A percentile compares a stretch with the other conserved stretches of the same genome.
These are phyloP conservation scores for Rhodotorula babjevae DNA, from an alignment of 768 basidiomycete species.

Conservation along the genomic window DNA sequence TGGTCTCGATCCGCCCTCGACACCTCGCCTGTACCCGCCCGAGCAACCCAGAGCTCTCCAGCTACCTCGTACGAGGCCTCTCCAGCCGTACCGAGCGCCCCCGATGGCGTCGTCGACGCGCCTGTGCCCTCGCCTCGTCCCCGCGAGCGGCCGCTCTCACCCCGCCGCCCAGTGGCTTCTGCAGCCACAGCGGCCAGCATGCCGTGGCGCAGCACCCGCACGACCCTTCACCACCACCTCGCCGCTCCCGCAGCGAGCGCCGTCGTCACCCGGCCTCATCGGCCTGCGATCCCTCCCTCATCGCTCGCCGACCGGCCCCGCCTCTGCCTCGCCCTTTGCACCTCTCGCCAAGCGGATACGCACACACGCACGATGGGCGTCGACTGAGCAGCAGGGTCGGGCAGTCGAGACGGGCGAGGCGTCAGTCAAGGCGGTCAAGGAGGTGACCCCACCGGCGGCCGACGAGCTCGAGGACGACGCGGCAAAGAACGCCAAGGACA, in stretches of 20 bases:
- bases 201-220: too few species aligned
- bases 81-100: too few species aligned
- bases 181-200: background rate
- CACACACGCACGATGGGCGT: background rate
- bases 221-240: too few species aligned
- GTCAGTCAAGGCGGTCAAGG: background rate
- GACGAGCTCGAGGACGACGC: background rate
- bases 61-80: too few species aligned
- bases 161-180: background rate
- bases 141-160: background rate
- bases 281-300: background rate
- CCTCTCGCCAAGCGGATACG: constrained; percentile 15
- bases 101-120: background rate
- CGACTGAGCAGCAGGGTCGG: background rate
- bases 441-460: background rate
- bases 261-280: background rate
- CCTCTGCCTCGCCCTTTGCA: background rate
- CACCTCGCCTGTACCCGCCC: too few species aligned
- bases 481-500: constrained; percentile 3
- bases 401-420: background rate
- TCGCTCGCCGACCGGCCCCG: background rate
- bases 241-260: too few species aligned
- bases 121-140: background rate
- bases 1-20: too few species aligned
- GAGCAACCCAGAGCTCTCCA: too few species aligned